Conservation (phyloP, 768 basidiomycete species). For the Hydnum rufescens region DNA sequence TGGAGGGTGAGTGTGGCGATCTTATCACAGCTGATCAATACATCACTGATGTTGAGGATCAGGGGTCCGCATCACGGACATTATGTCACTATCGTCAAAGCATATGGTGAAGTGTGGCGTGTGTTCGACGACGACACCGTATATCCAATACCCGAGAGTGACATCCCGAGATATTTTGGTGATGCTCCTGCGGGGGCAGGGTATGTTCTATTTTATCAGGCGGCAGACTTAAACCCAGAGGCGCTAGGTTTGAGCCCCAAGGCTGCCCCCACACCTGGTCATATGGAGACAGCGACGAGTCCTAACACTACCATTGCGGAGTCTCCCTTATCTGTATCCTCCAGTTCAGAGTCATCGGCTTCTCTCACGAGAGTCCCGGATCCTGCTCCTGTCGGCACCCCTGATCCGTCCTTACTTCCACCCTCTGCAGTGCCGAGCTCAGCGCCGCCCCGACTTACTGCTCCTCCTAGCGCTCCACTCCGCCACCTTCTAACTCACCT, state of each 20-base stretch:
- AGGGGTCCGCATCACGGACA: slow-evolving; percentile 98
- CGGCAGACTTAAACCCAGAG: slow-evolving; percentile 61
- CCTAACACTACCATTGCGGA: too few relatives aligned
- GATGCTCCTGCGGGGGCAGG: slow-evolving; percentile 38
- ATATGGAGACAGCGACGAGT: too few relatives aligned
- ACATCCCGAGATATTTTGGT: slow-evolving; percentile 88
- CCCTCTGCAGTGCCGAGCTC: too few relatives aligned
- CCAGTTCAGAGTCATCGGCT: too few relatives aligned
- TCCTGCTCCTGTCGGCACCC: too few relatives aligned
- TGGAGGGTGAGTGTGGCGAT: slow-evolving; percentile 52
- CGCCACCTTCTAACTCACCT: too few relatives aligned
- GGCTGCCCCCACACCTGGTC: slow-evolving; percentile 1
- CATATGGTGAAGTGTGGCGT: slow-evolving; percentile 55
- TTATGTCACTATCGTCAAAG: slow-evolving; percentile 88
- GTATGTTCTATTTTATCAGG: slow-evolving; percentile 95
- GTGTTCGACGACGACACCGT: slow-evolving; percentile 94
- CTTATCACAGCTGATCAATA: not conserved
- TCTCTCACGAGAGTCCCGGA: too few relatives aligned
- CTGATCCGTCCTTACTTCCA: too few relatives aligned
- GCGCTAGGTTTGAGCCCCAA: slow-evolving; percentile 39
- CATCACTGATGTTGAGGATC: slow-evolving; percentile 6
- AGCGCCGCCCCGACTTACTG: too few relatives aligned
- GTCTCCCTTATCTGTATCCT: too few relatives aligned
- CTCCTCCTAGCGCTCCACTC: too few relatives aligned
- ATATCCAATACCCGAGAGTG: slow-evolving; percentile 65